Base-by-base conservation (phyloP, 1,284 basidiomycete genomes). In the Abortiporus biennis region DNA sequence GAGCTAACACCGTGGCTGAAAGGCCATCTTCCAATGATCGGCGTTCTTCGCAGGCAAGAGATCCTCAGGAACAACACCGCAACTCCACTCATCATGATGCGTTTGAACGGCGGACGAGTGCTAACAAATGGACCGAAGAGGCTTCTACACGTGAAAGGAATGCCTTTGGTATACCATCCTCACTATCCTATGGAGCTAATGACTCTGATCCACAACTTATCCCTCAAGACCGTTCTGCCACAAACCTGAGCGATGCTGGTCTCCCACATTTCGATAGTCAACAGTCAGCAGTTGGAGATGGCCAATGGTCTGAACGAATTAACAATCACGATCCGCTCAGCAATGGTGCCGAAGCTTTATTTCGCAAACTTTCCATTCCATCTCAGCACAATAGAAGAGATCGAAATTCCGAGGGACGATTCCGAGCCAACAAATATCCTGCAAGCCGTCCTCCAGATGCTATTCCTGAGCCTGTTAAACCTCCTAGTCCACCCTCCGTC, bases 241-340 rank as follows among this genome's bases (percentile, higher is more conserved):
- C 9, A n/a, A 29, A 29, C 27, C 27, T n/a, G 27, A 29, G 27
- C 27, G n/a, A 29, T 29, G 9, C 27, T 9, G 27, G 27, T 9
- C 27, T 76, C 19, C 55, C 69, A 1, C 66, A 67, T 35, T 61
- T 62, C 0, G 72, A 76, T 9, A 81, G 78, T 39, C 64, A 52
- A n/a, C 44, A 50, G 4, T 71, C 73, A 1, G 67, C 63, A 12
- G 65, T 66, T 35, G 24, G 9, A 15, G 37, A 39, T n/a, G 37
- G 6, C n/a, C 27, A n/a, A 9, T 29, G 27, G 27, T 9, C 27
- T n/a, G n/a, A n/a, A n/a, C n/a, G n/a, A n/a, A n/a, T n/a, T n/a
- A n/a, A n/a, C n/a, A n/a, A n/a, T n/a, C n/a, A n/a, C n/a, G n/a
- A n/a, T n/a, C n/a, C n/a, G n/a, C n/a, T n/a, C n/a, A n/a, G n/a